phyloP scores from a whole-genome alignment of 1,139 yeast species.

The Torulaspora pretoriensis region DNA sequence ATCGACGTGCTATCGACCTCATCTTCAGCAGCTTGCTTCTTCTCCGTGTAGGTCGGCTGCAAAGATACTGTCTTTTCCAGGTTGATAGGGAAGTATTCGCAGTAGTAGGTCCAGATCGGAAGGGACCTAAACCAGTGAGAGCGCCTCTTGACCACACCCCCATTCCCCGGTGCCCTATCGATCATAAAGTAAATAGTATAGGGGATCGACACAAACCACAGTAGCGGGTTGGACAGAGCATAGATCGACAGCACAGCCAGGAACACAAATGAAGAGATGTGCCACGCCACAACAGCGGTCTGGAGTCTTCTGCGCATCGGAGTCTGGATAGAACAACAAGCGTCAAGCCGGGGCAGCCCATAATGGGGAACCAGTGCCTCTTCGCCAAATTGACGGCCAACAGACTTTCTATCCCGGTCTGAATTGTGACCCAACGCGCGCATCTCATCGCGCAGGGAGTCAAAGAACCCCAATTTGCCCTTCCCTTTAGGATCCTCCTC shows the following conservation, averaged over 20 bases:
- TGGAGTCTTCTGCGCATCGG: constrained; percentile 60
- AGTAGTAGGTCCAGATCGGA: constrained; percentile 68
- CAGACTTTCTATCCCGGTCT: background rate
- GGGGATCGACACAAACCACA: constrained; percentile 62
- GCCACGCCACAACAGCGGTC: constrained; percentile 72
- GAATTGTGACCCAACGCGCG: constrained; percentile 1
- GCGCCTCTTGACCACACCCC: constrained; percentile 56
- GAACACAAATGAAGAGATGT: constrained; percentile 66
- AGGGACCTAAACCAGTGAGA: constrained; percentile 57
- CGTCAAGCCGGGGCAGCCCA: constrained; percentile 8
- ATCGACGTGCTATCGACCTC: constrained; percentile 10
- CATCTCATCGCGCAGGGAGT: constrained; percentile 6
- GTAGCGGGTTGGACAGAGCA: constrained; percentile 58
- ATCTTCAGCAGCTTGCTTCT: constrained; percentile 18
- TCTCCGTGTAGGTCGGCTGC: constrained; percentile 63
- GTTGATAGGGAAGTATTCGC: constrained; percentile 72
- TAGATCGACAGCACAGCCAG: constrained; percentile 53
- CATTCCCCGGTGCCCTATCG: constrained; percentile 70
- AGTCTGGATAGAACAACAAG: constrained; percentile 37
- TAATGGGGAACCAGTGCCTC: constrained; percentile 4
- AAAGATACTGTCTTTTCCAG: constrained; percentile 70
- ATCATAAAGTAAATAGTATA: constrained; percentile 54
- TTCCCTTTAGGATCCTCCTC: constrained; percentile 4
- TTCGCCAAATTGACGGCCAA: background rate
- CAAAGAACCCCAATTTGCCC: constrained; percentile 1